Percentiles rank a stretch among this genome's conserved stretches.
Conservation (phyloP, 768 basidiomycete species). For the Trametes punicea region DNA sequence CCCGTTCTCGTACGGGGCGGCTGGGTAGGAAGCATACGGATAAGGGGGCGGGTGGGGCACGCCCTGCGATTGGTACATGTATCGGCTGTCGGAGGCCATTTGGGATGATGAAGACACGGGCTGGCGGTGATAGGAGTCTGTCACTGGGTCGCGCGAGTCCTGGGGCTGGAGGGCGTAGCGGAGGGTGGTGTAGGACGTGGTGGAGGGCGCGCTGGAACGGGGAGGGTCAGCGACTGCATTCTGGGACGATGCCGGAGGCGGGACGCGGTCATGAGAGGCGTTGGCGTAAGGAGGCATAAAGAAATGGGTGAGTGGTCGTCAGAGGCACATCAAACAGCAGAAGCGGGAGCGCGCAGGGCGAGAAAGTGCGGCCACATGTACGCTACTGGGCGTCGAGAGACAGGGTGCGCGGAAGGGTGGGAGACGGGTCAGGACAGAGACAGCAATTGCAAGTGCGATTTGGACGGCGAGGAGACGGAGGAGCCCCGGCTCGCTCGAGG, state of each 20-base stretch:
- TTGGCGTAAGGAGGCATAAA: slow-evolving; percentile 18
- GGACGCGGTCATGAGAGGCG: slow-evolving; percentile 14
- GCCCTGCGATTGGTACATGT: slow-evolving; percentile 51
- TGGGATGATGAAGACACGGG: slow-evolving; percentile 11
- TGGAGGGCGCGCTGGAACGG: slow-evolving; percentile 10
- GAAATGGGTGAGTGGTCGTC: neutral
- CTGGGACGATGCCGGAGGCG: neutral
- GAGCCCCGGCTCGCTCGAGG: neutral
- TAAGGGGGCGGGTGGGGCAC: slow-evolving; percentile 39
- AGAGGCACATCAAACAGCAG: neutral
- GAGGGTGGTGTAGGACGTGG: slow-evolving; percentile 23
- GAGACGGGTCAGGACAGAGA: neutral
- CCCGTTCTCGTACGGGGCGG: slow-evolving; percentile 27
- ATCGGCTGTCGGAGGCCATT: slow-evolving; percentile 53
- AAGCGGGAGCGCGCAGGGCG: neutral
- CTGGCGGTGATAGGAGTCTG: slow-evolving; percentile 2
- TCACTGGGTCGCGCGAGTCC: neutral
- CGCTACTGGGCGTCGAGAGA: neutral
- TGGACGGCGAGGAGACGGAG: slow-evolving; percentile 1
- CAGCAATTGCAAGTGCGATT: no score
- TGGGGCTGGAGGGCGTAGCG: slow-evolving; percentile 19
- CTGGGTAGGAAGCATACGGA: slow-evolving; percentile 45
- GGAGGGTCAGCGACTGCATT: slow-evolving; percentile 13
- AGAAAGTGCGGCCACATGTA: neutral
- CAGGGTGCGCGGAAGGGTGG: neutral